Conservation (phyloP, 768 basidiomycete genomes). For the Paxillus ammoniavirescens region DNA sequence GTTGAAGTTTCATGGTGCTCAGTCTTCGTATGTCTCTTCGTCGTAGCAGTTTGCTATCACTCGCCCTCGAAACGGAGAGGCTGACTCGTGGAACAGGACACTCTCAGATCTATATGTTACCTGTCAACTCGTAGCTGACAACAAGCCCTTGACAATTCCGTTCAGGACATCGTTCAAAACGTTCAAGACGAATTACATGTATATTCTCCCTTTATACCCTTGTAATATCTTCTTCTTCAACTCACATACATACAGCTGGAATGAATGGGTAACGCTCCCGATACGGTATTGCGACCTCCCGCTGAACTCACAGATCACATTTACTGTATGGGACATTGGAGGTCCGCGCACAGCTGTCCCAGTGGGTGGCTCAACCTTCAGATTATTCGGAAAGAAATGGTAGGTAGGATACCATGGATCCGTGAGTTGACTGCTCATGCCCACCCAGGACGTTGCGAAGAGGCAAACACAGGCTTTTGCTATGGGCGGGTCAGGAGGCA, state of each 20-base stretch:
- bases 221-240: neutral
- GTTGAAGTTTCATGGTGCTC: conserved; percentile 78
- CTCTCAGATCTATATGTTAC: conserved; percentile 93
- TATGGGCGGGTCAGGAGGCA: conserved; percentile 84
- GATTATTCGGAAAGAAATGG: conserved; percentile 93
- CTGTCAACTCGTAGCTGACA: conserved; percentile 88
- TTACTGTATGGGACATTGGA: conserved; percentile 96
- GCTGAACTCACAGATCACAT: conserved; percentile 80
- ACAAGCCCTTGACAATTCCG: conserved; percentile 89
- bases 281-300: conserved; percentile 95
- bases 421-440: neutral
- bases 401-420: conserved; percentile 29
- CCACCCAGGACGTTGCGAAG: conserved; percentile 73
- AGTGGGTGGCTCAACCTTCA: conserved; percentile 89
- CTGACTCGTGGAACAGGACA: conserved; percentile 48
- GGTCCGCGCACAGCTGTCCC: conserved; percentile 77
- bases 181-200: conserved; percentile 83
- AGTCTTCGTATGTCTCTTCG: conserved; percentile 54
- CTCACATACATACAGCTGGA: conserved; percentile 62
- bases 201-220: conserved; percentile 21
- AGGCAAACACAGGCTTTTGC: conserved; percentile 84
- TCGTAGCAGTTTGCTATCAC: conserved; percentile 1
- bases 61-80: conserved; percentile 26
- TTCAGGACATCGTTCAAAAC: conserved; percentile 91
- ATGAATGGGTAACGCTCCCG: conserved; percentile 91